A percentile compares a stretch with the other conserved stretches of the same genome.
These are phyloP conservation scores for Aurinia saxatilis DNA, from an alignment of 345 rosid species.

Conservation along the genomic window DNA sequence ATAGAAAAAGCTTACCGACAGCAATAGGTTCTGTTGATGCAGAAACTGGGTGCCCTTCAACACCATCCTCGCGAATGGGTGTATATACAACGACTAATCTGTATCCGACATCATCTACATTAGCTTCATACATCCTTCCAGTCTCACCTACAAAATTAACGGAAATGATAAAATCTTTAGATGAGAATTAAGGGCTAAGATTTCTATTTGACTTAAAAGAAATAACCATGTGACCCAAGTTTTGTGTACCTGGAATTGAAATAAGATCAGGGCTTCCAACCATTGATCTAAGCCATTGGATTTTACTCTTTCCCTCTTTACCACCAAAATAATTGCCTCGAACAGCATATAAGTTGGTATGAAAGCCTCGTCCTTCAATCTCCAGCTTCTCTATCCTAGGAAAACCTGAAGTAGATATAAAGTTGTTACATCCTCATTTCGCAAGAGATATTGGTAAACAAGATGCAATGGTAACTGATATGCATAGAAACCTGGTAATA, in stretches of 20 bases:
- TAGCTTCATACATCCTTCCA: slow-evolving; percentile 90
- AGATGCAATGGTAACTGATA: slow-evolving; percentile 2
- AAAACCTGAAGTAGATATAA: slow-evolving; percentile 41
- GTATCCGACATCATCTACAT: slow-evolving; percentile 99
- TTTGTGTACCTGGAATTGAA: slow-evolving; percentile 70
- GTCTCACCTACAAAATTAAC: slow-evolving; percentile 66
- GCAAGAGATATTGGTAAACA: not conserved
- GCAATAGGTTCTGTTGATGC: slow-evolving; percentile 91
- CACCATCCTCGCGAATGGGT: slow-evolving; percentile 85
- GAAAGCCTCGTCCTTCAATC: slow-evolving; percentile 92
- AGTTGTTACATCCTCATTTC: not conserved
- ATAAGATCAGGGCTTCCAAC: slow-evolving; percentile 97
- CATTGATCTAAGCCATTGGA: slow-evolving; percentile 97
- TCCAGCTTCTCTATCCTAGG: slow-evolving; percentile 88
- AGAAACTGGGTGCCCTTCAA: slow-evolving; percentile 93
- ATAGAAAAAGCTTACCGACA: slow-evolving; percentile 50
- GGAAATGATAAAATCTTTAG: not conserved
- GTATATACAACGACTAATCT: slow-evolving; percentile 84
- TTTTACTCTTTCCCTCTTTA: slow-evolving; percentile 92
- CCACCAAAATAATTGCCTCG: slow-evolving; percentile 85
- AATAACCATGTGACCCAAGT: not conserved
- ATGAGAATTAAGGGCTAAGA: not conserved
- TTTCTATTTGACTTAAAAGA: not conserved
- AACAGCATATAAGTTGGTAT: slow-evolving; percentile 85
- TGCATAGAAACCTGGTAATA: slow-evolving; percentile 62